phyloP scores from a whole-genome alignment of 1,139 yeast species.

The Taphrina communis region DNA sequence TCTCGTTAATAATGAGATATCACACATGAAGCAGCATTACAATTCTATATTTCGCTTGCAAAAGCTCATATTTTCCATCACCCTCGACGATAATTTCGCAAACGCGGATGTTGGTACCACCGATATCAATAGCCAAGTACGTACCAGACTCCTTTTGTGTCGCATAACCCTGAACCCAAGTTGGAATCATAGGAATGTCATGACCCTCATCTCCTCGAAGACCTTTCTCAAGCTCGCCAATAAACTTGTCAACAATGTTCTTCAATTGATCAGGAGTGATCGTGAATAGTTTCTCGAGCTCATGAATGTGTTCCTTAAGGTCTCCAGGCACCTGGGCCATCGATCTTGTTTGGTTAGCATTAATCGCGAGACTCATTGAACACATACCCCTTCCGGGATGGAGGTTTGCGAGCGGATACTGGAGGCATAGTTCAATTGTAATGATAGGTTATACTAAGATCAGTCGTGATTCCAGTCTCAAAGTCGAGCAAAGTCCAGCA shows the following conservation, averaged over 20 bases:
- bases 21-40: constrained; percentile 18
- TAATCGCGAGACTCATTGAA: not conserved
- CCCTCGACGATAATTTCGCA: constrained; percentile 83
- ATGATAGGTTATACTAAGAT: too few relatives aligned
- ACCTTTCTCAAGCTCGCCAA: constrained; percentile 74
- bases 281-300: constrained; percentile 68
- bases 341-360: constrained; percentile 55
- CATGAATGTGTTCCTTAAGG: constrained; percentile 64
- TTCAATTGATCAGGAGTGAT: constrained; percentile 66
- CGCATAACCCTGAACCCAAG: constrained; percentile 94
- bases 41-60: constrained; percentile 59
- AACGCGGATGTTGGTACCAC: constrained; percentile 84
- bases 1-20: too few relatives aligned
- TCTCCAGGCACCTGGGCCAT: constrained; percentile 74
- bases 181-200: constrained; percentile 81
- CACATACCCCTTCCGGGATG: constrained; percentile 33
- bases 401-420: constrained; percentile 38
- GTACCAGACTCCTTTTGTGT: constrained; percentile 89
- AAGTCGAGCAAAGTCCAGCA: too few relatives aligned
- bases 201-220: constrained; percentile 58
- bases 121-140: constrained; percentile 85
- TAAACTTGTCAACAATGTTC: constrained; percentile 71
- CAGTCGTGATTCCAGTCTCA: too few relatives aligned
- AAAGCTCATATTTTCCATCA: constrained; percentile 74
- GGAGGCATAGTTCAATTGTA: constrained; percentile 18